These are phyloP conservation scores for Fusarium albidum DNA, from an alignment of 2,329 filamentous ascomycete species.

Conservation along the genomic window DNA sequence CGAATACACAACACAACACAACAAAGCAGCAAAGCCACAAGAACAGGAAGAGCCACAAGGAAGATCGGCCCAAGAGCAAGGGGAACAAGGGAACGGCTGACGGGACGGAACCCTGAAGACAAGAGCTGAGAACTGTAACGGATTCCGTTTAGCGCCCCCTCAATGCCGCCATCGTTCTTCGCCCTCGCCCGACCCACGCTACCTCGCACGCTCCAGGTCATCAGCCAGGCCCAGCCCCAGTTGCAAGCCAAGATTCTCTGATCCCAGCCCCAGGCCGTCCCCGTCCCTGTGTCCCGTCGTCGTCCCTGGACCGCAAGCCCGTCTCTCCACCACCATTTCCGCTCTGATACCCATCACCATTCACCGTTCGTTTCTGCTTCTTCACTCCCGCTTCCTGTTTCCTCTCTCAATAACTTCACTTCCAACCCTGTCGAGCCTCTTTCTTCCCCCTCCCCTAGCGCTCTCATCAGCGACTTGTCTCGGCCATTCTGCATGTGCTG, in stretches of 20 bases:
- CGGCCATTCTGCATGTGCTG: conserved; percentile 34
- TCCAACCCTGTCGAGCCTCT: conserved; percentile 4
- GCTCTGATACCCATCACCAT: conserved; percentile 23
- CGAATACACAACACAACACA: too few relatives aligned
- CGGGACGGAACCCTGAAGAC: conserved; percentile 13
- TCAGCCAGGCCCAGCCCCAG: conserved; percentile 29
- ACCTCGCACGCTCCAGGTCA: conserved; percentile 20
- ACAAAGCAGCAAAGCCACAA: background rate
- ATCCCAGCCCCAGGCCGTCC: conserved; percentile 34
- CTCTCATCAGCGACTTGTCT: conserved; percentile 9
- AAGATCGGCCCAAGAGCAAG: background rate
- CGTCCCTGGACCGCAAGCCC: conserved; percentile 35
- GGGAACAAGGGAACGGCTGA: conserved; percentile 20
- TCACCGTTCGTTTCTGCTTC: conserved; percentile 34
- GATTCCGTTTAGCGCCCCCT: conserved; percentile 42
- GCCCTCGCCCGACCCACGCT: conserved; percentile 30
- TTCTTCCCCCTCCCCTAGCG: conserved; percentile 6
- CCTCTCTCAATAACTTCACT: conserved; percentile 13
- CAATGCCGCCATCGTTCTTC: conserved; percentile 40
- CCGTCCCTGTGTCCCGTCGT: conserved; percentile 16
- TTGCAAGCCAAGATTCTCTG: conserved; percentile 30
- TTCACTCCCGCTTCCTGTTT: conserved; percentile 25
- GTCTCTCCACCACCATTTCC: conserved; percentile 35
- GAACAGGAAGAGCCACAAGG: background rate
- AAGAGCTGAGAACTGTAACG: conserved; percentile 34